Conservation (phyloP, 2,329 filamentous ascomycete species). For the Ceratocystis huliohia region DNA sequence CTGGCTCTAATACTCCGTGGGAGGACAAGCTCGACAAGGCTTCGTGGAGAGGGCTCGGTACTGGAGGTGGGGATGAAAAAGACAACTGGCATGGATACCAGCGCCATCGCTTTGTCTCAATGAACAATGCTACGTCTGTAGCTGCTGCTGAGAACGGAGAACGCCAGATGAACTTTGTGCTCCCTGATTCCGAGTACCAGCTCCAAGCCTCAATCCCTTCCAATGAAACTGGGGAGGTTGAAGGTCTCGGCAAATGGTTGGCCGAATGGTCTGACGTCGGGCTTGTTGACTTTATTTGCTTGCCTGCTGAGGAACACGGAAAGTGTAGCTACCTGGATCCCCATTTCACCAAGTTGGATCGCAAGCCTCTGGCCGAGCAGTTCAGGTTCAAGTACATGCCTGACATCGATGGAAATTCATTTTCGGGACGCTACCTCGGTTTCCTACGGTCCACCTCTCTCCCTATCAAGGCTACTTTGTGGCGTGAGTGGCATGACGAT, state of each 20-base stretch:
- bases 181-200: constrained; percentile 38
- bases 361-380: constrained; percentile 33
- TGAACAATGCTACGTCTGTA: constrained; percentile 55
- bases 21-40: constrained; percentile 39
- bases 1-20: constrained; percentile 44
- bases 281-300: constrained; percentile 45
- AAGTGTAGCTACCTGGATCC: constrained; percentile 72
- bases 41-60: constrained; percentile 56
- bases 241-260: constrained; percentile 39
- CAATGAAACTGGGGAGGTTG: constrained; percentile 25
- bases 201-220: constrained; percentile 24
- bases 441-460: constrained; percentile 58
- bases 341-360: constrained; percentile 60
- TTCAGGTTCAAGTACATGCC: constrained; percentile 56
- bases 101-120: constrained; percentile 59
- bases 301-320: constrained; percentile 32
- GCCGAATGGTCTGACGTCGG: constrained; percentile 37
- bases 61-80: constrained; percentile 46
- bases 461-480: constrained; percentile 66
- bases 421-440: constrained; percentile 54
- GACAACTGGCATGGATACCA: constrained; percentile 61
- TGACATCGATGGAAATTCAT: constrained; percentile 65
- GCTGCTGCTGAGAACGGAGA: constrained; percentile 35
- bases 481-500: constrained; percentile 68
- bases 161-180: constrained; percentile 39